Conservation (phyloP, 2,329 filamentous ascomycete species). For the Zopfia rhizophila region DNA sequence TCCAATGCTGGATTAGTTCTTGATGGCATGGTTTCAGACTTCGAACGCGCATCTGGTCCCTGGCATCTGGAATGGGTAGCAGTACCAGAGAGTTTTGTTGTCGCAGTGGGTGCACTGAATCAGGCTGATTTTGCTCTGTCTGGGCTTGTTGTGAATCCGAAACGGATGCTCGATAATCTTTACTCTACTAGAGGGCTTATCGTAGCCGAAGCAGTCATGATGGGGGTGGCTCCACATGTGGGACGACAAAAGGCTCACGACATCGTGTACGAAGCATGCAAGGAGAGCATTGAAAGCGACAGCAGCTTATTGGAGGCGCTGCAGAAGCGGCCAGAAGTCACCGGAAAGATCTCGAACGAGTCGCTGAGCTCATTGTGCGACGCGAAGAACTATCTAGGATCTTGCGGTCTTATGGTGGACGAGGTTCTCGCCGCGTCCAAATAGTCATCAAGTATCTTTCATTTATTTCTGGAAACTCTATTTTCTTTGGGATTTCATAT, state of each 20-base stretch:
- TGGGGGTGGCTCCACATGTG: constrained; percentile 64
- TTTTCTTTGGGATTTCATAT: constrained; percentile 11
- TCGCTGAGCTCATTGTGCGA: constrained; percentile 67
- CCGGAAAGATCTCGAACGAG: constrained; percentile 55
- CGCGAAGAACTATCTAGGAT: constrained; percentile 58
- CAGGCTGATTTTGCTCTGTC: constrained; percentile 65
- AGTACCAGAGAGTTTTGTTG: constrained; percentile 64
- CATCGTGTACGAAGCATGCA: constrained; percentile 66
- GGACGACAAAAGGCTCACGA: constrained; percentile 66
- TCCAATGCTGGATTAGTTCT: constrained; percentile 64
- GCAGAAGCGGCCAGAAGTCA: constrained; percentile 53
- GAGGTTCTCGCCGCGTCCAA: constrained; percentile 43
- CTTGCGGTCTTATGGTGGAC: constrained; percentile 49
- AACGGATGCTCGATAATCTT: constrained; percentile 63
- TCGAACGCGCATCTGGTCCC: constrained; percentile 67
- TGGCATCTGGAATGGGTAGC: constrained; percentile 71
- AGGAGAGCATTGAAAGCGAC: constrained; percentile 59
- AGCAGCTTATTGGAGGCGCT: constrained; percentile 57
- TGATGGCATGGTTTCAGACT: constrained; percentile 68
- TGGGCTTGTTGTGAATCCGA: constrained; percentile 62
- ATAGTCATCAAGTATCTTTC: constrained; percentile 26
- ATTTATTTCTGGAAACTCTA: background rate
- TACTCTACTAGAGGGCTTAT: constrained; percentile 64
- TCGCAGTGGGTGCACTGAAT: constrained; percentile 62
- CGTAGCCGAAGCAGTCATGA: constrained; percentile 70